Conservation (phyloP, 768 basidiomycete species). For the Fistulinella prunicolor region DNA sequence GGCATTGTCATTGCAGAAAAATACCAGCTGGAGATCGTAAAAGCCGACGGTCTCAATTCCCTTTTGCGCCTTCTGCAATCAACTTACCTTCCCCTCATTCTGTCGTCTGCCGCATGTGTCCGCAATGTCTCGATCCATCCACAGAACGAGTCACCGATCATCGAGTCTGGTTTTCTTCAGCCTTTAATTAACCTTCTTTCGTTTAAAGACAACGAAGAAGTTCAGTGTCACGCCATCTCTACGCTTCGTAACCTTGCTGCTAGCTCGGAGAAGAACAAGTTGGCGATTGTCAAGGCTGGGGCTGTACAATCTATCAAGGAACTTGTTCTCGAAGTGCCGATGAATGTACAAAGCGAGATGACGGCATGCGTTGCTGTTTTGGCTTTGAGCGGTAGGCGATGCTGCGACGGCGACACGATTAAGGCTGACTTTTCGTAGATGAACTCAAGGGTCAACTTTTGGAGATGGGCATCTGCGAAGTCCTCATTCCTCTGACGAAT, state of each 20-base stretch:
- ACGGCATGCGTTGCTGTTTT: slow-evolving; percentile 97
- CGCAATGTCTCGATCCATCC: slow-evolving; percentile 99
- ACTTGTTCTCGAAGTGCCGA: slow-evolving; percentile 89
- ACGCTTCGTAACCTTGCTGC: slow-evolving; percentile 96
- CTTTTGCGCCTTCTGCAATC: slow-evolving; percentile 94
- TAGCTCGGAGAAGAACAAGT: slow-evolving; percentile 96
- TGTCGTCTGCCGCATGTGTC: slow-evolving; percentile 97
- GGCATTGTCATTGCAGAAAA: slow-evolving; percentile 62
- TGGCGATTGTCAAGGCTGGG: slow-evolving; percentile 95
- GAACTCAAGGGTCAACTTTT: slow-evolving; percentile 94
- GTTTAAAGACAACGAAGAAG: slow-evolving; percentile 99
- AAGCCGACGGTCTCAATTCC: slow-evolving; percentile 87
- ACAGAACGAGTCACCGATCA: slow-evolving; percentile 97
- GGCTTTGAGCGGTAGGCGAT: slow-evolving; percentile 80
- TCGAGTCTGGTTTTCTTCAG: slow-evolving; percentile 95
- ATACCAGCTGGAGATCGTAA: slow-evolving; percentile 98
- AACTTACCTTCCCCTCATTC: slow-evolving; percentile 94
- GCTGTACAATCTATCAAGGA: slow-evolving; percentile 97
- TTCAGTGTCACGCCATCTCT: slow-evolving; percentile 98
- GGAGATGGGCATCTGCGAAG: slow-evolving; percentile 98
- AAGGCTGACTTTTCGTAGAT: slow-evolving; percentile 48
- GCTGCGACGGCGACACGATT: neutral
- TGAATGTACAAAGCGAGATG: slow-evolving; percentile 99
- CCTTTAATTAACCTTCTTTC: slow-evolving; percentile 94
- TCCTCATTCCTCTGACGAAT: slow-evolving; percentile 93